A percentile compares a stretch with the other conserved stretches of the same genome.
Conservation (phyloP, 805 yeast genomes). For the Candida lessepsii region DNA sequence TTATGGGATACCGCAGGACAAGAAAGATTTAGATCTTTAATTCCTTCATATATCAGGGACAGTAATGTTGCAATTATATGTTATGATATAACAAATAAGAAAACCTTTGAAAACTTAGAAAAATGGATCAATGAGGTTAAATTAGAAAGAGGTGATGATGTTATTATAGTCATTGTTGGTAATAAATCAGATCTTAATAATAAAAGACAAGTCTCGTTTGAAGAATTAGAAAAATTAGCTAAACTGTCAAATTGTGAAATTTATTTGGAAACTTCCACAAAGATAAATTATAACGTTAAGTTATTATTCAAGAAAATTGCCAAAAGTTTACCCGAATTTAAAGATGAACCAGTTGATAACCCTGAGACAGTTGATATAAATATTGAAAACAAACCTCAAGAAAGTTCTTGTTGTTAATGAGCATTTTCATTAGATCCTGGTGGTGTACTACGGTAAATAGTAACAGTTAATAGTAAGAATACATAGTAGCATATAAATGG, state of each 20-base stretch:
- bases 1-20: constrained; percentile 94
- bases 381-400: constrained; percentile 25
- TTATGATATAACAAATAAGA: constrained; percentile 85
- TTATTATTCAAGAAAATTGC: constrained; percentile 87
- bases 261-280: constrained; percentile 91
- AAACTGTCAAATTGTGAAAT: constrained; percentile 67
- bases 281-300: constrained; percentile 92
- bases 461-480: no score
- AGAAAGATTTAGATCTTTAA: constrained; percentile 90
- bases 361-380: constrained; percentile 41
- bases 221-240: constrained; percentile 82
- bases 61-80: constrained; percentile 97
- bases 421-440: neutral
- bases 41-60: constrained; percentile 94
- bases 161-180: constrained; percentile 86
- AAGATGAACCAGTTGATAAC: constrained; percentile 18
- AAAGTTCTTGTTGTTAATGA: constrained; percentile 19
- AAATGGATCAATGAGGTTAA: constrained; percentile 96
- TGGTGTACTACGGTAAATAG: no score
- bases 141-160: constrained; percentile 89
- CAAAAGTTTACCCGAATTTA: constrained; percentile 80
- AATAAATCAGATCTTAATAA: constrained; percentile 82
- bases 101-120: constrained; percentile 77
- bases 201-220: constrained; percentile 75
- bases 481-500: no score